Evolutionary conservation across 441 rosid genomes (phyloP), one percentile per base, ranked within the genome.

Genomic region (Breynia disticha): DNA sequence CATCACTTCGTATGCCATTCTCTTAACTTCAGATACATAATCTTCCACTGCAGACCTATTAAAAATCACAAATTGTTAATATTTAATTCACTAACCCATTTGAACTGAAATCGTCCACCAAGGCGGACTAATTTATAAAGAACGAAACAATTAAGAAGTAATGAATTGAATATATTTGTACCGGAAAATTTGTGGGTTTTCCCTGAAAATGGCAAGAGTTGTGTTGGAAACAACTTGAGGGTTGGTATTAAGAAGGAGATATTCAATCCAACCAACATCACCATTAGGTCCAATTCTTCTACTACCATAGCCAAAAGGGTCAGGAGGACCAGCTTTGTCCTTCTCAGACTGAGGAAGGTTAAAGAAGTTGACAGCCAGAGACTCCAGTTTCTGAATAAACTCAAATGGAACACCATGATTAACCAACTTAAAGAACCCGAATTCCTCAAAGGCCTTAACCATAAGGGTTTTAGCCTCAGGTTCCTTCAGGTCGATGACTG

Each of bases 231-330:
- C 38, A 47, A 65, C 22, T 11, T 67, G 62, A 11, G 71, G 55
- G 45, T 72, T 79, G 71, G 80, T 67, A 47, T 72, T 69, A 50
- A 89, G 74, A 24, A 86, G 83, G 54, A 90, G 71, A 52, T 80
- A 90, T 71, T 90, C 97, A 63, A 90, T 48, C 89, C 89, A 86
- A 0, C 97, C 97, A 15, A 84, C 52, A 59, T 90, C 94, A 7
- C 91, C 95, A 67, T 76, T 79, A 0, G 64, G 60, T 38, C 97
- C 97, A 38, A 90, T 90, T 17, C 59, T 62, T 67, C 80, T 90
- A 73, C 61, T 78, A 8, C 90, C 95, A 60, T 86, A 90, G 17
- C 97, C 95, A 11, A 76, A 79, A 48, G 97, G 97, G 69, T 79
- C 73, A 32, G 95, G 81, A 5, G 93, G 97, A 16, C 96, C 84